Percentiles rank a stretch among this genome's conserved stretches.
Evolutionary conservation across 75 land plant species (phyloP).

Genomic region (Sequoia sempervirens): DNA sequence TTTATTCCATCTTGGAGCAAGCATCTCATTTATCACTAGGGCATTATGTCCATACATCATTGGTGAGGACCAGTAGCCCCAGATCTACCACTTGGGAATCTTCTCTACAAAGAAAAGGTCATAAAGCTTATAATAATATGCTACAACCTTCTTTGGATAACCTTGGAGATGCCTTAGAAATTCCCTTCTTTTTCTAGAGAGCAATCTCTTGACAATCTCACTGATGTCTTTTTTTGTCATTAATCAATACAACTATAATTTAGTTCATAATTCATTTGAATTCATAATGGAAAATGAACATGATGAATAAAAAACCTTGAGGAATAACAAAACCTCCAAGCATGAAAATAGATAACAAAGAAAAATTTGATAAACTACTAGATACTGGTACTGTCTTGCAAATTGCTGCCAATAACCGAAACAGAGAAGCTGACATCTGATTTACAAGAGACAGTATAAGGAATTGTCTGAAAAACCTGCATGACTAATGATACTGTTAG

Average conservation of each 20-base stretch:
- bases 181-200: neutral
- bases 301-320: constrained; percentile 19
- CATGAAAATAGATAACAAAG: constrained; percentile 34
- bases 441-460: constrained; percentile 45
- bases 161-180: neutral
- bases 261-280: neutral
- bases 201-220: neutral
- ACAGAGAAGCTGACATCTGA: constrained; percentile 60
- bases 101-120: constrained; percentile 7
- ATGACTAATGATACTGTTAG: neutral
- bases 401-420: constrained; percentile 50
- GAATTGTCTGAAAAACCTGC: constrained; percentile 53
- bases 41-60: constrained; percentile 23
- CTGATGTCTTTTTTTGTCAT: neutral
- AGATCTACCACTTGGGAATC: constrained; percentile 35
- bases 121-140: neutral
- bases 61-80: constrained; percentile 41
- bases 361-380: constrained; percentile 42
- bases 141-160: neutral
- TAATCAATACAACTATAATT: neutral
- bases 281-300: neutral
- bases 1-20: constrained; percentile 31
- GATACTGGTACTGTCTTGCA: constrained; percentile 48
- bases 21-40: constrained; percentile 25
- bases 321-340: constrained; percentile 52